Conservation (phyloP, 1,139 yeast genomes). For the Scheffersomyces titani region DNA sequence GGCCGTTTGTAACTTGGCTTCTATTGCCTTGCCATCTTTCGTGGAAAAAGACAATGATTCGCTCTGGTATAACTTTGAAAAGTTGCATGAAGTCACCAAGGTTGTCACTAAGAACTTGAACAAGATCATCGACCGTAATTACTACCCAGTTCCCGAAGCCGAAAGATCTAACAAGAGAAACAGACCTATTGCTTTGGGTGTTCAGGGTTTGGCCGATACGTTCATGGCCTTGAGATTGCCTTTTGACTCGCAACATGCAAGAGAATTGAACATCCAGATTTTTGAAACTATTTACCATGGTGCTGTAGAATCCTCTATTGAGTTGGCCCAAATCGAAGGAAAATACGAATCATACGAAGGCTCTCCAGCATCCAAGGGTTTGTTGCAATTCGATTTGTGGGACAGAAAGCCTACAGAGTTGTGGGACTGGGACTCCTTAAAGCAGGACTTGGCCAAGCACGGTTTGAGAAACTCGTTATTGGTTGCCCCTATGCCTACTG, state of each 20-base stretch:
- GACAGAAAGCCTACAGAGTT: conserved; percentile 57
- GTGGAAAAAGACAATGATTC: conserved; percentile 40
- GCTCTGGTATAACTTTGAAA: conserved; percentile 52
- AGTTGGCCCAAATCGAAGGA: conserved; percentile 52
- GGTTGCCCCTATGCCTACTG: conserved; percentile 69
- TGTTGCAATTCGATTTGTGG: conserved; percentile 61
- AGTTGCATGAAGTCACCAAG: conserved; percentile 55
- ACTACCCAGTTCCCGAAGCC: conserved; percentile 58
- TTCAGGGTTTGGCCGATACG: conserved; percentile 63
- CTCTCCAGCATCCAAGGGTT: conserved; percentile 61
- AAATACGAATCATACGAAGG: conserved; percentile 51
- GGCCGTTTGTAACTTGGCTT: conserved; percentile 89
- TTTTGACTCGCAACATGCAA: conserved; percentile 59
- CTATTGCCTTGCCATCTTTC: conserved; percentile 79
- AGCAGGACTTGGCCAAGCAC: conserved; percentile 41
- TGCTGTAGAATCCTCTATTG: conserved; percentile 57
- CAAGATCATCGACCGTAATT: conserved; percentile 57
- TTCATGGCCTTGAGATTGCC: conserved; percentile 59
- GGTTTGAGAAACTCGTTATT: conserved; percentile 61
- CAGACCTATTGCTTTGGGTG: conserved; percentile 65
- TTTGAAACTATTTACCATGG: conserved; percentile 65
- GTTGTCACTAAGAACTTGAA: conserved; percentile 57
- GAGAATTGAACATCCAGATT: conserved; percentile 56
- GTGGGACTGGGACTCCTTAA: conserved; percentile 58
- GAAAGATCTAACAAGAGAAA: conserved; percentile 53